Evolutionary conservation across 768 basidiomycete genomes (phyloP).

Genomic region (Mycena olivaceomarginata): DNA sequence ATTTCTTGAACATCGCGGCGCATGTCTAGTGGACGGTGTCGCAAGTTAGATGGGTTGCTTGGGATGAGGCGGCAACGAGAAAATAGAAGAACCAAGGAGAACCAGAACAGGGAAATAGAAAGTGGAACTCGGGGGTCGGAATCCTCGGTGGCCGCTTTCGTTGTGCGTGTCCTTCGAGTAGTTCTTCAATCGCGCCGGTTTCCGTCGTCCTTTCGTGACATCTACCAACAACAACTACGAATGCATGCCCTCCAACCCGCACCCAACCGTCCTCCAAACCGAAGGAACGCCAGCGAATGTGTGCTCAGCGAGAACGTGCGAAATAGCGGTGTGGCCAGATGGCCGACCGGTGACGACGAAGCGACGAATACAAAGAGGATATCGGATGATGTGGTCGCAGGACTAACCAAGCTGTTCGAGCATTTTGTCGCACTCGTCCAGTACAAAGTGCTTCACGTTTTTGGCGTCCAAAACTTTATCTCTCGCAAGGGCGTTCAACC

Average conservation of each 20-base stretch:
- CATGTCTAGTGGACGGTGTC: conserved; percentile 61
- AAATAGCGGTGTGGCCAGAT: conserved; percentile 64
- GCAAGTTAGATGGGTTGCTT: conserved; percentile 78
- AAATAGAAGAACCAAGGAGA: conserved; percentile 67
- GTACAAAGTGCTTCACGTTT: conserved; percentile 98
- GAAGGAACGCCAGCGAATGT: conserved; percentile 61
- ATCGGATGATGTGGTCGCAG: conserved; percentile 75
- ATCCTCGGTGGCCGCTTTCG: conserved; percentile 61
- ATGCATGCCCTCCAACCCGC: conserved; percentile 45
- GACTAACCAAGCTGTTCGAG: conserved; percentile 99
- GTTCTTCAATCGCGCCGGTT: conserved; percentile 53
- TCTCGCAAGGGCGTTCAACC: conserved; percentile 95
- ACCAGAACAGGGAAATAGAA: conserved; percentile 57
- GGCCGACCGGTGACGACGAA: conserved; percentile 52
- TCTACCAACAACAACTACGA: conserved; percentile 31
- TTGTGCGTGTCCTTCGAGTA: conserved; percentile 55
- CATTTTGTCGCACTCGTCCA: conserved; percentile 99
- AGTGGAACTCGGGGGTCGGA: conserved; percentile 51
- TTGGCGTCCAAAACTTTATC: conserved; percentile 97
- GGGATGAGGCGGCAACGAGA: conserved; percentile 71
- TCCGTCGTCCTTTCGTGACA: conserved; percentile 34
- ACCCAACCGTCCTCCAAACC: conserved; percentile 62
- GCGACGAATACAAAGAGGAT: conserved; percentile 70
- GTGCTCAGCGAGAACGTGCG: conserved; percentile 59
- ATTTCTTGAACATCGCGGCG: too few species aligned